These are phyloP conservation scores for Bryoglossum gracile DNA, from an alignment of 495 filamentous ascomycete species.

Conservation along the genomic window DNA sequence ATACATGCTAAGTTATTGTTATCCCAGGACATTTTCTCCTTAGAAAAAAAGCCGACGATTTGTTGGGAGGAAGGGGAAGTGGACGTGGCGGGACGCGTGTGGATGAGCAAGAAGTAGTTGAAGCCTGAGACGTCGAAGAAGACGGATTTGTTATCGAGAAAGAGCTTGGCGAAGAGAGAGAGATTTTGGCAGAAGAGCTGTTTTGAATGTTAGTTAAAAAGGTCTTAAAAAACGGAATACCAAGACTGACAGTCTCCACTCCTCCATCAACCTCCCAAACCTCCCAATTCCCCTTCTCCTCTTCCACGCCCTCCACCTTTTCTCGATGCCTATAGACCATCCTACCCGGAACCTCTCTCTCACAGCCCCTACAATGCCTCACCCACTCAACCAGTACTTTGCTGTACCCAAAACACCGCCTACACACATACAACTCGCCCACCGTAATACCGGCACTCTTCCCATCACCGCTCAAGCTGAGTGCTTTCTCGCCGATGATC, in stretches of 20 bases:
- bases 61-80: constrained; percentile 18
- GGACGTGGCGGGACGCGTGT: constrained; percentile 37
- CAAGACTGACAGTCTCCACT: constrained; percentile 55
- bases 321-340: constrained; percentile 45
- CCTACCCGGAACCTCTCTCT: constrained; percentile 32
- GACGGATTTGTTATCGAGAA: constrained; percentile 95
- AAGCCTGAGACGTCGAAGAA: constrained; percentile 96
- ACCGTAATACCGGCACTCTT: constrained; percentile 33
- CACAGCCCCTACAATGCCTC: constrained; percentile 38
- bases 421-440: constrained; percentile 74
- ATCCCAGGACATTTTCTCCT: constrained; percentile 98
- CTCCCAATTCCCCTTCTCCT: constrained; percentile 49
- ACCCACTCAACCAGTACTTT: constrained; percentile 57
- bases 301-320: no score
- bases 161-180: constrained; percentile 94
- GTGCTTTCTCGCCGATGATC: constrained; percentile 51
- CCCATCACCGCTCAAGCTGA: constrained; percentile 12
- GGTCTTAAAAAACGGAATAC: not conserved
- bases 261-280: constrained; percentile 92
- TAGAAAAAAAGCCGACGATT: constrained; percentile 93
- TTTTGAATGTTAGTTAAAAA: no score
- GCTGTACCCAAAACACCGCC: constrained; percentile 88
- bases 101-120: constrained; percentile 84
- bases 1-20: constrained; percentile 98
- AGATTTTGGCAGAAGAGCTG: constrained; percentile 92